Evolutionary conservation across 768 basidiomycete species (phyloP), one percentile per base, ranked within the genome.

Genomic region (Suillus lakei): DNA sequence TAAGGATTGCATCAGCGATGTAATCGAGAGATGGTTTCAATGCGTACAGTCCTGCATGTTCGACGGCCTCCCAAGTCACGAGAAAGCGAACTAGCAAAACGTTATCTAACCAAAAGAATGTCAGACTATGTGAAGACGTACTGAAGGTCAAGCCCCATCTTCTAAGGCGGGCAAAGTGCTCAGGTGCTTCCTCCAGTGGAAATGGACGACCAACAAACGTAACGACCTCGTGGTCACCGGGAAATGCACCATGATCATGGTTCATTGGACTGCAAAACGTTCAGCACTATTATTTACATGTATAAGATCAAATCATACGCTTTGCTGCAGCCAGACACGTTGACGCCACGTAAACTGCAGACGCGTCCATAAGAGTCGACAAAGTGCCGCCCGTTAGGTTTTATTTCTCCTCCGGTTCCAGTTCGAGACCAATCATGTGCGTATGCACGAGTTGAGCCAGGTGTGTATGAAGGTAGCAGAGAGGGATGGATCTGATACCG

Each of bases 41-140:
- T 9, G 89, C 94, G 69, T 79, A 96, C 96, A 88, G 92, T 70
- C 95, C 97, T 66, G 85, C 88, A 73, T 99, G 98, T 73, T 98
- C 97, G 18, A 99, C 84, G 0, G 97, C 95, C 75, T 99, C 97
- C 97, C 97, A 99, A 1, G 97, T 96, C 5, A 99, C 87, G 32
- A 96, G 87, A 71, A 99, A 95, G 46, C 96, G 86, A 61, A 98
- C 94, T 96, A 62, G 23, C 28, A 36, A 60, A 9, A 21, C 16
- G 28, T 43, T 8, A 61, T 66, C 7, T 63, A 44, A 4, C 46
- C n/a, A 51, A 5, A 56, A 50, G 32, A 30, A 10, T 39, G 10
- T 21, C 60, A n/a, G 10, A 62, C 36, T 5, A 15, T 13, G 21
- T 26, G 26, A 34, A 7, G 1, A 82, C 91, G 26, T 70, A 95